These are phyloP conservation scores for Diversispora eburnea DNA, from an alignment of 192 early-diverging fungal species.

Conservation along the genomic window DNA sequence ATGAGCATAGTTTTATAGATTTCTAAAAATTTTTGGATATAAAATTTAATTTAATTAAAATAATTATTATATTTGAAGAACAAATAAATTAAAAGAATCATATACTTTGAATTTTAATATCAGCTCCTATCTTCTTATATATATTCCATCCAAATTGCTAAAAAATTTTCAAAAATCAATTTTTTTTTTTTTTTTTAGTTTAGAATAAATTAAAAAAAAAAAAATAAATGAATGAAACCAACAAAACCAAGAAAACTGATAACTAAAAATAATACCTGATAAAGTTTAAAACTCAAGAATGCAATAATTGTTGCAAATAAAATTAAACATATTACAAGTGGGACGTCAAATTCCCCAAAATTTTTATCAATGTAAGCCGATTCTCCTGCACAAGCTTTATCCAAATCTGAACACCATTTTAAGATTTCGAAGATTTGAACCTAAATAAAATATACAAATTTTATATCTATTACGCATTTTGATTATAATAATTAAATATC, in stretches of 20 bases:
- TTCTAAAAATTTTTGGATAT: constrained; percentile 30
- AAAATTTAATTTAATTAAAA: background rate
- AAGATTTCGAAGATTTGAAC: background rate
- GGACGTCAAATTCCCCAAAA: constrained; percentile 36
- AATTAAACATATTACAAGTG: constrained; percentile 53
- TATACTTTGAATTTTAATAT: constrained; percentile 55
- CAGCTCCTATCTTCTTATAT: constrained; percentile 61
- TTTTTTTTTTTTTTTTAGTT: too few species aligned
- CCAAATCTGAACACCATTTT: background rate
- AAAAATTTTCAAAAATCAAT: too few species aligned
- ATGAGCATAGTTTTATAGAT: constrained; percentile 71
- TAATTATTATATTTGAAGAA: background rate
- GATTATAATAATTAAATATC: background rate
- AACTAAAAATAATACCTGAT: constrained; percentile 20
- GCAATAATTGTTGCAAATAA: constrained; percentile 47
- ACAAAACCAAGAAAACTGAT: too few species aligned
- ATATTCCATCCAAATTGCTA: constrained; percentile 53
- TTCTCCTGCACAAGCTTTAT: background rate
- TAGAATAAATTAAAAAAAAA: too few species aligned
- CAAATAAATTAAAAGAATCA: background rate
- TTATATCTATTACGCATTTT: background rate
- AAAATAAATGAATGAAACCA: too few species aligned
- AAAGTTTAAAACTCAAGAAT: constrained; percentile 52
- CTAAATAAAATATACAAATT: background rate
- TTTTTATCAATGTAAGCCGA: background rate